Base-by-base conservation (phyloP, 495 filamentous ascomycete genomes). In the Hapsidospora chrysogenum region DNA sequence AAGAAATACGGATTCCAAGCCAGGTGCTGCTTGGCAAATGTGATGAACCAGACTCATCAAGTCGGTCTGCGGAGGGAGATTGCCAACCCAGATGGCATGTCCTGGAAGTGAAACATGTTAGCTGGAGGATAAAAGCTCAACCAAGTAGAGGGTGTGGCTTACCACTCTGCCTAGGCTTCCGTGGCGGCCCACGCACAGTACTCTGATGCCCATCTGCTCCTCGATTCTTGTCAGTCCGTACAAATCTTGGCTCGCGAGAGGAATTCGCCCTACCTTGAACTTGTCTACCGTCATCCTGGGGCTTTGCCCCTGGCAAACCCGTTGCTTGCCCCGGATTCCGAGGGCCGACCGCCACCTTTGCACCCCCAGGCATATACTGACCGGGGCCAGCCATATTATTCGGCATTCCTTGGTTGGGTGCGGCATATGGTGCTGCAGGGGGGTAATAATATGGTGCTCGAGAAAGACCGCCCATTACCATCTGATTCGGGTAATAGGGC, bases 11-110 rank as follows among this genome's bases (percentile, higher is more conserved):
- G 85, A 93, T 53, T 93, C 81, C 23, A 97, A 71, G 15, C 85
- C 80, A 1, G 68, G 75, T 0, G 82, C 76, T 38, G 86, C 85
- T 39, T 68, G 74, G 17, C 84, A 92, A 36, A 95, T 92, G 49
- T 95, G 78, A 41, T 92, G 78, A 39, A 94, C 92, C 13, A 97
- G 61, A 39, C 74, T 78, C 40, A 79, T 70, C 20, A 97, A 65
- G 20, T 69, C 74, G 6, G 85, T 76, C 30, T 77, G 76, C 0
- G 83, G 78, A 4, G 89, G 86, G 0, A 97, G 63, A 54, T 97
- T 97, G 17, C 89, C 89, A 16, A 95, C 84, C 89, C 89, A 97
- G 17, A 97, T 72, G 3, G 89, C 87, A 53, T 94, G 81, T 2
- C 89, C 89, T 68, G 35, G 31, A 29, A 15, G n/a, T n/a, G n/a